Evolutionary conservation across 768 basidiomycete species (phyloP), one percentile per base, ranked within the genome.

Genomic region (Macrolepiota dolichaula): DNA sequence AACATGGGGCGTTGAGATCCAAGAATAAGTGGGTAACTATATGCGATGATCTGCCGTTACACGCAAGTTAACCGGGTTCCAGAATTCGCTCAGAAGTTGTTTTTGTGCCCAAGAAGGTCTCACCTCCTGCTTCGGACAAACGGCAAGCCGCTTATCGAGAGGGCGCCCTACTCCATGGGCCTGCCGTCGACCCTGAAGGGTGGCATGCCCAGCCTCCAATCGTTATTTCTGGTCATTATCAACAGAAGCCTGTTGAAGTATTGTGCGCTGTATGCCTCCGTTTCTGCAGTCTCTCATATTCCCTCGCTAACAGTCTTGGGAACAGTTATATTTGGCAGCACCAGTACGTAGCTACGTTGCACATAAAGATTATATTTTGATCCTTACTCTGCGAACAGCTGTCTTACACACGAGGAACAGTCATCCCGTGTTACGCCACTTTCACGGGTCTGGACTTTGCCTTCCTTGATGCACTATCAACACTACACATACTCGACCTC

Each of bases 111-210:
- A 57, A 24, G 17, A 47, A 29, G n/a, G 13, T 57, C 12, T 46
- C 55, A 11, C 55, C 55, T 32, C 55, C 55, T 13, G 55, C 55
- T 47, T 57, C 55, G 24, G 27, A 22, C 19, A 57, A 37, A 47
- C 27, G 55, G 19, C 55, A 57, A 13, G 7, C 9, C 49, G 55
- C 55, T 9, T 57, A 49, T 36, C 55, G 19, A 13, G 55, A 57
- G 7, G 55, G 44, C 12, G n/a, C 44, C 1, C 29, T 35, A 19
- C 32, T 57, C 17, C 55, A 44, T 5, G 25, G 44, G 10, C 55
- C 55, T 3, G 17, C 10, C 0, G 46, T 11, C 3, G 55, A 57
- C 22, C 32, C 55, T 3, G 27, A 57, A 24, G 55, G 55, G 4
- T 57, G 55, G 42, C 42, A 57, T 24, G 42, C 55, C 10, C 22